A percentile compares a stretch with the other conserved stretches of the same genome.
Conservation (phyloP, 345 rosid genomes). For the Kernera saxatilis region DNA sequence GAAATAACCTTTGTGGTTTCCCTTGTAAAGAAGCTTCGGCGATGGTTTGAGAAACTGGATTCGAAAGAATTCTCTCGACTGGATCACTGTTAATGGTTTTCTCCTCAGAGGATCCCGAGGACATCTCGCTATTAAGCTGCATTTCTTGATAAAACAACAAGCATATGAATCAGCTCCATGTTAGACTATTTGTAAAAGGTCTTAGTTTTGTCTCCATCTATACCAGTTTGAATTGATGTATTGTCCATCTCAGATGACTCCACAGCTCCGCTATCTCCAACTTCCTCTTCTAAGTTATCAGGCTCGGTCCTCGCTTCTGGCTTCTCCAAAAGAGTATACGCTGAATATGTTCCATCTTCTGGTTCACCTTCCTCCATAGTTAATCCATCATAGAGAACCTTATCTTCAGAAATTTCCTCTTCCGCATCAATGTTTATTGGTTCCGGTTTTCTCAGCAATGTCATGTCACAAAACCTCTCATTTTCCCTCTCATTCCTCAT, state of each 20-base stretch:
- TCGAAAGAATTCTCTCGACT: slow-evolving; percentile 17
- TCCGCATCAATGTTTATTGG: slow-evolving; percentile 24
- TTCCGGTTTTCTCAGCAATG: slow-evolving; percentile 62
- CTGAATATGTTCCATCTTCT: slow-evolving; percentile 27
- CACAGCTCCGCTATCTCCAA: slow-evolving; percentile 10
- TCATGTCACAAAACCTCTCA: slow-evolving; percentile 80
- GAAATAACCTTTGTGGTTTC: slow-evolving; percentile 61
- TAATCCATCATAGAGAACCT: slow-evolving; percentile 7
- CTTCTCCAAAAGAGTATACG: slow-evolving; percentile 50
- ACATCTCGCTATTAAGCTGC: slow-evolving; percentile 39
- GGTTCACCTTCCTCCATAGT: slow-evolving; percentile 20
- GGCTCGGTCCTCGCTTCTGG: slow-evolving; percentile 32
- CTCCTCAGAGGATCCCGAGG: slow-evolving; percentile 26
- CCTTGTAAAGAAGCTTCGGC: slow-evolving; percentile 45
- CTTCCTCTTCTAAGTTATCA: slow-evolving; percentile 21
- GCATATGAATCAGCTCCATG: slow-evolving; percentile 21
- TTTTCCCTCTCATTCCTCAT: slow-evolving; percentile 47
- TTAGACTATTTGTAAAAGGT: neutral
- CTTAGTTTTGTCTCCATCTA: neutral
- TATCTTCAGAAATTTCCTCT: slow-evolving; percentile 21
- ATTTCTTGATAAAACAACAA: slow-evolving; percentile 46
- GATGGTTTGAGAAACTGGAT: slow-evolving; percentile 27
- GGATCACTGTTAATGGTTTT: slow-evolving; percentile 28
- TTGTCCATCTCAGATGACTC: slow-evolving; percentile 19
- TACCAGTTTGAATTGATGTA: slow-evolving; percentile 11